phyloP scores from a whole-genome alignment of 129 eudicot species.

The Centrapalus pauciflorus region DNA sequence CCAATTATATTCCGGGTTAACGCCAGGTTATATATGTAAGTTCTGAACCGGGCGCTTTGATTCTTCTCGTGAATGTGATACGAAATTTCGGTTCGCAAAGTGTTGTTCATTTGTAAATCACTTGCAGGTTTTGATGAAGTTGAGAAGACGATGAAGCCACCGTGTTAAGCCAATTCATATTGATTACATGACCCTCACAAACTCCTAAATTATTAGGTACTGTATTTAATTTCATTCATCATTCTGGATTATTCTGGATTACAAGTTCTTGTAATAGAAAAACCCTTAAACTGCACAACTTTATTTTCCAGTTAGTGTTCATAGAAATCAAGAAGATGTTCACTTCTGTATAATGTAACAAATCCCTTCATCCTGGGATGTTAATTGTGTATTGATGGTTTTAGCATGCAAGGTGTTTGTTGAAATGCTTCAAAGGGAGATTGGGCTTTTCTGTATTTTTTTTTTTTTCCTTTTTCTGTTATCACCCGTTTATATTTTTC shows the following conservation, averaged over 20 bases:
- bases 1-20: no score
- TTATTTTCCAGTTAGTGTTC: background rate
- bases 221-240: conserved; percentile 2
- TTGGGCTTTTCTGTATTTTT: background rate
- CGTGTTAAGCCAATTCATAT: background rate
- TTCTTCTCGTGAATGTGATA: no score
- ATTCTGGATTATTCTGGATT: background rate
- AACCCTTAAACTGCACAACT: background rate
- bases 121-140: conserved; percentile 11
- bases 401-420: conserved; percentile 22
- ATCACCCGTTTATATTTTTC: background rate
- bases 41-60: background rate
- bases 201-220: conserved; percentile 7
- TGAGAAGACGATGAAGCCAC: conserved; percentile 10
- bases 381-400: background rate
- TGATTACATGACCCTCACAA: background rate
- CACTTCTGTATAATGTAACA: background rate
- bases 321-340: background rate
- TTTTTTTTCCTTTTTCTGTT: no score
- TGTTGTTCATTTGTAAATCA: background rate
- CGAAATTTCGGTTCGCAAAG: background rate
- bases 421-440: conserved; percentile 19
- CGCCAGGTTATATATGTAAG: no score
- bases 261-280: background rate
- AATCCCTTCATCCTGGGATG: background rate